These are phyloP conservation scores for Teratosphaeria nubilosa DNA, from an alignment of 2,329 filamentous ascomycete species.

Conservation along the genomic window DNA sequence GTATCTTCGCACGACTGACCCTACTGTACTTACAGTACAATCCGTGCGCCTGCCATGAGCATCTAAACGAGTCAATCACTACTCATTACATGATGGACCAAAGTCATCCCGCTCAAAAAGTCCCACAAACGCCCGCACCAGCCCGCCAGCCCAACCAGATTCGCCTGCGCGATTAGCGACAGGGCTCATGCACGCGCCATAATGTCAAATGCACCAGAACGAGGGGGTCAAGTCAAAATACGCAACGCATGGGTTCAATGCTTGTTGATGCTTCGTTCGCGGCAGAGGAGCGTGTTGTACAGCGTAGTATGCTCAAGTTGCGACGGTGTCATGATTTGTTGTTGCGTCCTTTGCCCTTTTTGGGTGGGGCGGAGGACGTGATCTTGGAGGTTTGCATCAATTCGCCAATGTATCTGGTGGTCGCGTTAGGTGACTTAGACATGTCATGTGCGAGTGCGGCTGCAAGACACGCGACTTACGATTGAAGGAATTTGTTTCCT, in stretches of 20 bases:
- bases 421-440: conserved; percentile 1
- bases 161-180: neutral
- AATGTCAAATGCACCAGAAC: neutral
- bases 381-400: conserved; percentile 69
- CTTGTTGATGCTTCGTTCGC: neutral
- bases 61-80: neutral
- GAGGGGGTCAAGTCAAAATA: neutral
- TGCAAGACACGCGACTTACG: conserved; percentile 28
- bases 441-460: neutral
- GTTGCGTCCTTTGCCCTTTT: conserved; percentile 30
- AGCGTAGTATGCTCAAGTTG: neutral
- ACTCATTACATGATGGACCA: neutral
- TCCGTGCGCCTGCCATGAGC: neutral
- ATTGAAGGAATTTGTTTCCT: conserved; percentile 91
- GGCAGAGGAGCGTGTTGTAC: neutral
- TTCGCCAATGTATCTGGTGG: conserved; percentile 80
- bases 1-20: neutral
- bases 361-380: conserved; percentile 42
- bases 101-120: neutral
- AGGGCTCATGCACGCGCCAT: neutral
- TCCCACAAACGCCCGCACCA: neutral
- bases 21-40: neutral
- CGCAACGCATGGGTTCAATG: neutral
- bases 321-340: neutral
- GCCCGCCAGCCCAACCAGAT: neutral